Evolutionary conservation across 2,329 filamentous ascomycete species (phyloP).

Genomic region (Penicillium polonicum): DNA sequence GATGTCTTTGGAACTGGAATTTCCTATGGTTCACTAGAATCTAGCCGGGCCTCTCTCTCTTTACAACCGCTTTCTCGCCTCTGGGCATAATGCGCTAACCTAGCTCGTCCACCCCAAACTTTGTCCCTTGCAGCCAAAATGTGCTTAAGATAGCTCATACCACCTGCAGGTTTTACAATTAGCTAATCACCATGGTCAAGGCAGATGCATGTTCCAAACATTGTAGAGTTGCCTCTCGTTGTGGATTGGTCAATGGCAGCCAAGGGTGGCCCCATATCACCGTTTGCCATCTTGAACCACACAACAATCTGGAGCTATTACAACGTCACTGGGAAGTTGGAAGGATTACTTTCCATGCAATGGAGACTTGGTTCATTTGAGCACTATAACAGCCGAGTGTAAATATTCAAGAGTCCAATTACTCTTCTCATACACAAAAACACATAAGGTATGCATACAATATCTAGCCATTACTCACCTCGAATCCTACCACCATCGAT

Average conservation of each 20-base stretch:
- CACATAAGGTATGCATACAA: background rate
- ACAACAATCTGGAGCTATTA: too few relatives aligned
- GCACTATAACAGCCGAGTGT: background rate
- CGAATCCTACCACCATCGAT: too few relatives aligned
- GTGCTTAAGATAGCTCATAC: background rate
- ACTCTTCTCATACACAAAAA: background rate
- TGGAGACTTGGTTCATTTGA: background rate
- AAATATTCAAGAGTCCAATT: too few relatives aligned
- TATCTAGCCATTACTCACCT: background rate
- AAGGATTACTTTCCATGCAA: background rate
- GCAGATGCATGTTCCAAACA: background rate
- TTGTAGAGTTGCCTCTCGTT: background rate
- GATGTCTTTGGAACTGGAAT: background rate
- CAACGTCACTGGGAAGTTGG: background rate
- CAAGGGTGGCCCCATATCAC: background rate
- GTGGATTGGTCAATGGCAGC: background rate
- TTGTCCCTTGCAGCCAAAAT: conserved; percentile 3
- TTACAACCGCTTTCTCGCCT: background rate
- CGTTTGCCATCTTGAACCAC: background rate
- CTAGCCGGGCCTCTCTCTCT: background rate
- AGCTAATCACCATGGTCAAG: background rate
- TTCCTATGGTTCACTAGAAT: background rate
- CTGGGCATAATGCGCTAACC: background rate
- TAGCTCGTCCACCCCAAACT: background rate
- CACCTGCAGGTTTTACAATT: conserved; percentile 1